Percentiles rank a stretch among this genome's conserved stretches.
Conservation (phyloP, 2,329 filamentous ascomycete genomes). For the Penicillium crustosum region DNA sequence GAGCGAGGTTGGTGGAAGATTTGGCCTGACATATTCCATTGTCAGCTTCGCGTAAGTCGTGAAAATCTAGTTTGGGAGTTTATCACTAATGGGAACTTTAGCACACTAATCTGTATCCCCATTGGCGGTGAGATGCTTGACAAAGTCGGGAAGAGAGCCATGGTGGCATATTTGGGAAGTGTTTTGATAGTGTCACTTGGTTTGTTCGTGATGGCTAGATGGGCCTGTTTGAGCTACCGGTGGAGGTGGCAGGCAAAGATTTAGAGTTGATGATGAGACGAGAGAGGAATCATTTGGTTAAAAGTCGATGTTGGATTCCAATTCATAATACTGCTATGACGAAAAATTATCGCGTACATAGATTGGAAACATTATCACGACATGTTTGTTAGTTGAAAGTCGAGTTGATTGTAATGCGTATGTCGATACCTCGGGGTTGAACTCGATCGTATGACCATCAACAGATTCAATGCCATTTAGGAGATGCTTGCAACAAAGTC, state of each 20-base stretch:
- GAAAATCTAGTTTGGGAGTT: background rate
- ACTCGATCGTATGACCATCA: background rate
- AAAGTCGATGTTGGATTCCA: background rate
- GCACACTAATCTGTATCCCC: slow-evolving; percentile 49
- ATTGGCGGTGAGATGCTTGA: slow-evolving; percentile 52
- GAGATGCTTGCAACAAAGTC: background rate
- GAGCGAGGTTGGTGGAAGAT: slow-evolving; percentile 50
- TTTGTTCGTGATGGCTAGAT: slow-evolving; percentile 38
- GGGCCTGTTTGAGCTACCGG: slow-evolving; percentile 41
- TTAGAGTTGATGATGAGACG: slow-evolving; percentile 11
- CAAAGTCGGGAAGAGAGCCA: slow-evolving; percentile 45
- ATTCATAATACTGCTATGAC: background rate
- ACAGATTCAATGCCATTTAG: background rate
- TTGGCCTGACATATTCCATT: slow-evolving; percentile 52
- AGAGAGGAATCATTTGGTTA: background rate
- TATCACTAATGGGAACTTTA: slow-evolving; percentile 7
- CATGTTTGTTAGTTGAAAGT: background rate
- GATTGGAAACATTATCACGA: background rate
- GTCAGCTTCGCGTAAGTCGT: slow-evolving; percentile 46
- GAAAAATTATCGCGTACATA: background rate
- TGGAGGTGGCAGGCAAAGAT: slow-evolving; percentile 42
- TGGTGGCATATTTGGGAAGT: slow-evolving; percentile 49
- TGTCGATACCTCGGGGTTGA: background rate
- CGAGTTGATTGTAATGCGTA: background rate
- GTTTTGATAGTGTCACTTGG: slow-evolving; percentile 42